A percentile compares a stretch with the other conserved stretches of the same genome.
Conservation (phyloP, 305 asterid genomes). For the Solanum hybrid region DNA sequence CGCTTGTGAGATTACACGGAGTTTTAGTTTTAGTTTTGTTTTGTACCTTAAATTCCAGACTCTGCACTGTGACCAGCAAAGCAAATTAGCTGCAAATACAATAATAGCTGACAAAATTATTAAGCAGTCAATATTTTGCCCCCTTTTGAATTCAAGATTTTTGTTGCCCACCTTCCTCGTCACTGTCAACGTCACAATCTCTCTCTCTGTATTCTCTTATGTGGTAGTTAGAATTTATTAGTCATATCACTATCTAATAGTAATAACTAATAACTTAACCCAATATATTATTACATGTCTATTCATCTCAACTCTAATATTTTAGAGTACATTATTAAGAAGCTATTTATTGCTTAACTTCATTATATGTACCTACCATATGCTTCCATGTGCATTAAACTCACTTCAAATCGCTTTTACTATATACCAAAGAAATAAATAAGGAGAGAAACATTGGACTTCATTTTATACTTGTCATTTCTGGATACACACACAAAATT, state of each 20-base stretch:
- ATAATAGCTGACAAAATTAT: not conserved
- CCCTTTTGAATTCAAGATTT: not conserved
- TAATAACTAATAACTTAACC: not conserved
- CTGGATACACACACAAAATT: not conserved
- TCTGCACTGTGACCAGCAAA: not conserved
- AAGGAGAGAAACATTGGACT: not conserved
- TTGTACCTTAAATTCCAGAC: not conserved
- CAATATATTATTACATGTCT: not conserved
- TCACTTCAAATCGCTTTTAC: not conserved
- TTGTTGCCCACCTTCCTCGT: slow-evolving; percentile 1
- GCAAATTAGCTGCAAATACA: slow-evolving; percentile 4
- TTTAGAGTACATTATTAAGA: not conserved
- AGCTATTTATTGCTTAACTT: not conserved
- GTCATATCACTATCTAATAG: not conserved
- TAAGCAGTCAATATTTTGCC: not conserved
- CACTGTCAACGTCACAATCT: slow-evolving; percentile 7
- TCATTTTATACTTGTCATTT: not conserved
- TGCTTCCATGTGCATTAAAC: slow-evolving; percentile 16
- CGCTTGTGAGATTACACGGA: not conserved
- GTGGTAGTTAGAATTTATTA: slow-evolving; percentile 1
- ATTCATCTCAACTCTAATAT: not conserved
- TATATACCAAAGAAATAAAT: not conserved
- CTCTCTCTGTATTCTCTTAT: not conserved
- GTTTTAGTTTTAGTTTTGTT: not conserved
- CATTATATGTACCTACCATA: slow-evolving; percentile 3